Percentiles rank a stretch among this genome's conserved stretches.
Conservation (phyloP, 345 rosid genomes). For the Combretum micranthum region DNA sequence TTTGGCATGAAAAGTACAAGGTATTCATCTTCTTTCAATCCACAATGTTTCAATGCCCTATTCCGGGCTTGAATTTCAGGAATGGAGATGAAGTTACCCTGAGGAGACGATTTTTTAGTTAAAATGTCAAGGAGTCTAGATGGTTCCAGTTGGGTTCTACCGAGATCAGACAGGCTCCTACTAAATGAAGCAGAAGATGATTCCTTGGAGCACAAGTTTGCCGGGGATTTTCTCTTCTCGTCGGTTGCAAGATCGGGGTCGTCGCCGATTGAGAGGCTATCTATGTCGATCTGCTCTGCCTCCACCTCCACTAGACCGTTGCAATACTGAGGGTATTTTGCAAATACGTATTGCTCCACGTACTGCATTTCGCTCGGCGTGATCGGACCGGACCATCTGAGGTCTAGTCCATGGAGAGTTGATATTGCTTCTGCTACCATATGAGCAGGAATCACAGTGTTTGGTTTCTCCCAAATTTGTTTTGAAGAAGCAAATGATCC, state of each 20-base stretch:
- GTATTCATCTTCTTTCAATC: conserved; percentile 45
- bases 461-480: conserved; percentile 26
- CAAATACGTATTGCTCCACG: conserved; percentile 53
- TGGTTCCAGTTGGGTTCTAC: conserved; percentile 32
- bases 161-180: conserved; percentile 35
- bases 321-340: conserved; percentile 62
- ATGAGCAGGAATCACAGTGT: conserved; percentile 44
- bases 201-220: conserved; percentile 4
- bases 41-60: conserved; percentile 42
- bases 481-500: too few relatives aligned
- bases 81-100: conserved; percentile 50
- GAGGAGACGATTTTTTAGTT: conserved; percentile 37
- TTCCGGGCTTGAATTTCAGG: conserved; percentile 62
- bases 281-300: conserved; percentile 15
- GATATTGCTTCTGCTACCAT: conserved; percentile 58
- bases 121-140: conserved; percentile 50
- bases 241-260: conserved; percentile 24
- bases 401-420: conserved; percentile 45
- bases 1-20: conserved; percentile 48
- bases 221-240: conserved; percentile 29
- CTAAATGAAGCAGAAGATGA: conserved; percentile 30
- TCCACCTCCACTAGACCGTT: conserved; percentile 36
- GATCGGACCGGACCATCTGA: conserved; percentile 70
- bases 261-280: conserved; percentile 29
- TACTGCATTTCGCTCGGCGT: conserved; percentile 57